phyloP scores from a whole-genome alignment of 2,329 filamentous ascomycete genomes.

The Colletotrichum orbiculare region DNA sequence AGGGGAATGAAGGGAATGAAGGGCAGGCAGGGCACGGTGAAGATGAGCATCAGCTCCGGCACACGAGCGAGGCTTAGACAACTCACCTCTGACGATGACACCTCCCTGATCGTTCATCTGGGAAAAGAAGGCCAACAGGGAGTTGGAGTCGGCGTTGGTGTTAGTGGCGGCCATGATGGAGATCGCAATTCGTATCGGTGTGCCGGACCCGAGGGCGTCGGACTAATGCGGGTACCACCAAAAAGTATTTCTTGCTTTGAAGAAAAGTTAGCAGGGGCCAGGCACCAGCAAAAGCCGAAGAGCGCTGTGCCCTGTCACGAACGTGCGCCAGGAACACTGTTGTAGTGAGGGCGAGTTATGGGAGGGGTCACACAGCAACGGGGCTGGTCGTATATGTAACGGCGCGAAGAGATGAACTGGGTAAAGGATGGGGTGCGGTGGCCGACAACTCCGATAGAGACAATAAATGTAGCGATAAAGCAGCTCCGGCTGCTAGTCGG shows the following conservation, averaged over 20 bases:
- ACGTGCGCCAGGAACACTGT: constrained; percentile 2
- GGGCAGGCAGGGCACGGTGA: constrained; percentile 11
- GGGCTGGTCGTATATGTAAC: too few relatives aligned
- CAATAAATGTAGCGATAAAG: too few relatives aligned
- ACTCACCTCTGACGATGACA: constrained; percentile 60
- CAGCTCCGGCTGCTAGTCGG: constrained; percentile 6
- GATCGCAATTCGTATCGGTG: constrained; percentile 26
- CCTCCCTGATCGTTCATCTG: constrained; percentile 58
- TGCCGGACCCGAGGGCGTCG: constrained; percentile 5
- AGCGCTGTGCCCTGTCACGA: too few relatives aligned
- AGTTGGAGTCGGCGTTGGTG: constrained; percentile 26
- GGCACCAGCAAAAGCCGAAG: background rate
- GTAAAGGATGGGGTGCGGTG: constrained; percentile 19
- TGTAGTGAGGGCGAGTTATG: too few relatives aligned
- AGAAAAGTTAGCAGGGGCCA: constrained; percentile 27
- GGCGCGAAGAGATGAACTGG: too few relatives aligned
- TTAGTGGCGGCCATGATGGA: constrained; percentile 50
- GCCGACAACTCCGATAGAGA: constrained; percentile 16
- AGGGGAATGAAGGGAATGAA: background rate
- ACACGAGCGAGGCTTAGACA: constrained; percentile 3
- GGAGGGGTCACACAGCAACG: too few relatives aligned
- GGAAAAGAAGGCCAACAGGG: constrained; percentile 56
- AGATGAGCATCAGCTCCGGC: constrained; percentile 22
- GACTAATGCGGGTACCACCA: constrained; percentile 13
- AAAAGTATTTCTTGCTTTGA: constrained; percentile 16